A percentile compares a stretch with the other conserved stretches of the same genome.
phyloP scores from a whole-genome alignment of 2,329 filamentous ascomycete species.

The Phialemonium atrogriseum region DNA sequence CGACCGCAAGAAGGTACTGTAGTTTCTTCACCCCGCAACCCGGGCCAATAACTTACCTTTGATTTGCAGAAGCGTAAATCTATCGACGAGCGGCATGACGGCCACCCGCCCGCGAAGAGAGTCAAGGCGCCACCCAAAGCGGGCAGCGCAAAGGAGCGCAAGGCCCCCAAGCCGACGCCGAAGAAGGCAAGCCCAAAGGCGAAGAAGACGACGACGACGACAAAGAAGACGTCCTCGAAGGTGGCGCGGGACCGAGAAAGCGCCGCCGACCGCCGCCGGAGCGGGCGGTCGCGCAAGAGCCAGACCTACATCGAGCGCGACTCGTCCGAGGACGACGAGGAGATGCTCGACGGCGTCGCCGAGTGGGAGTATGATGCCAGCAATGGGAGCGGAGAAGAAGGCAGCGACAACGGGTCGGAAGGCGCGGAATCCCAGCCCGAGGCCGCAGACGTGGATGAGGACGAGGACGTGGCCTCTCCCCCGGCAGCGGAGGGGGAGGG shows the following conservation, averaged over 20 bases:
- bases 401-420: conserved; percentile 15
- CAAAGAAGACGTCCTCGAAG: conserved; percentile 21
- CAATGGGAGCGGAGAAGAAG: conserved; percentile 21
- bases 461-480: conserved; percentile 10
- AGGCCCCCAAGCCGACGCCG: conserved; percentile 21
- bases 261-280: conserved; percentile 44
- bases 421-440: no score
- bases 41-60: background rate
- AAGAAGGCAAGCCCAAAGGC: conserved; percentile 20
- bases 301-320: conserved; percentile 49
- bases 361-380: conserved; percentile 46
- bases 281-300: conserved; percentile 39
- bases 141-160: conserved; percentile 17
- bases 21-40: background rate
- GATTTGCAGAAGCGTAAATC: conserved; percentile 47
- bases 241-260: no score
- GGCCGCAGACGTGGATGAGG: conserved; percentile 13
- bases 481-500: background rate
- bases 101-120: conserved; percentile 33
- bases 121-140: conserved; percentile 18
- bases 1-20: conserved; percentile 64
- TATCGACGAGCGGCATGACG: conserved; percentile 38
- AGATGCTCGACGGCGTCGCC: conserved; percentile 53
- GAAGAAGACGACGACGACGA: conserved; percentile 20
- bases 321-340: conserved; percentile 49